A percentile compares a stretch with the other conserved stretches of the same genome.
Conservation (phyloP, 2,329 filamentous ascomycete genomes). For the Bipolaris victoriae region DNA sequence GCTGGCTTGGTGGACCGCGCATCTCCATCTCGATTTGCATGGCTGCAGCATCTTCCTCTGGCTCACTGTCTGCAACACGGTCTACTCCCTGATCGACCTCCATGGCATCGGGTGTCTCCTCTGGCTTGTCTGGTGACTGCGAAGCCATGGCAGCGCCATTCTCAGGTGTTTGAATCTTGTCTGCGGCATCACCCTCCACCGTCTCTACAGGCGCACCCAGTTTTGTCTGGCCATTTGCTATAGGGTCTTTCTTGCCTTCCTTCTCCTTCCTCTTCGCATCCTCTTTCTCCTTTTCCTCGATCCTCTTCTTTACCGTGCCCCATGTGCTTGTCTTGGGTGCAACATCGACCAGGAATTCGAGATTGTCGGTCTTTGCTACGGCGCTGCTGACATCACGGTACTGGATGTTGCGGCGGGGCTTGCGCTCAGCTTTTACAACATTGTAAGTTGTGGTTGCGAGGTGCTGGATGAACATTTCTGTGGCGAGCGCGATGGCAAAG, state of each 20-base stretch:
- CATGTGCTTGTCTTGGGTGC: constrained; percentile 85
- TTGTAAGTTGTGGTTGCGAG: constrained; percentile 84
- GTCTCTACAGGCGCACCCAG: constrained; percentile 4
- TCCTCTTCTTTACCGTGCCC: constrained; percentile 74
- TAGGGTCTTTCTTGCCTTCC: constrained; percentile 3
- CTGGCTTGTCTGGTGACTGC: constrained; percentile 1
- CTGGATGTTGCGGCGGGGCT: constrained; percentile 91
- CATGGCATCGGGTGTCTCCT: constrained; percentile 17
- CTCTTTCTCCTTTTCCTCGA: constrained; percentile 49
- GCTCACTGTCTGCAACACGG: constrained; percentile 29
- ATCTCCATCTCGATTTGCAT: constrained; percentile 52
- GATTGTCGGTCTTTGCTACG: constrained; percentile 85
- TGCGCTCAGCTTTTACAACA: constrained; percentile 87
- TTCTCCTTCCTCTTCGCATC: constrained; percentile 14
- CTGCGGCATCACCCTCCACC: constrained; percentile 1
- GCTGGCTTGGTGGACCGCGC: constrained; percentile 34
- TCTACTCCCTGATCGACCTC: constrained; percentile 16
- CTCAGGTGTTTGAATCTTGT: neutral
- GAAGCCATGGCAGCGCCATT: constrained; percentile 1
- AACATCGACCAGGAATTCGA: constrained; percentile 92
- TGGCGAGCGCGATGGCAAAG: constrained; percentile 90
- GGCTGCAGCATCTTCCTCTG: constrained; percentile 40
- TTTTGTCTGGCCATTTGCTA: constrained; percentile 3
- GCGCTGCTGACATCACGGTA: constrained; percentile 93
- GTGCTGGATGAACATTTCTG: constrained; percentile 95